phyloP scores from a whole-genome alignment of 2,329 filamentous ascomycete species.

The Samsoniella hepiali region DNA sequence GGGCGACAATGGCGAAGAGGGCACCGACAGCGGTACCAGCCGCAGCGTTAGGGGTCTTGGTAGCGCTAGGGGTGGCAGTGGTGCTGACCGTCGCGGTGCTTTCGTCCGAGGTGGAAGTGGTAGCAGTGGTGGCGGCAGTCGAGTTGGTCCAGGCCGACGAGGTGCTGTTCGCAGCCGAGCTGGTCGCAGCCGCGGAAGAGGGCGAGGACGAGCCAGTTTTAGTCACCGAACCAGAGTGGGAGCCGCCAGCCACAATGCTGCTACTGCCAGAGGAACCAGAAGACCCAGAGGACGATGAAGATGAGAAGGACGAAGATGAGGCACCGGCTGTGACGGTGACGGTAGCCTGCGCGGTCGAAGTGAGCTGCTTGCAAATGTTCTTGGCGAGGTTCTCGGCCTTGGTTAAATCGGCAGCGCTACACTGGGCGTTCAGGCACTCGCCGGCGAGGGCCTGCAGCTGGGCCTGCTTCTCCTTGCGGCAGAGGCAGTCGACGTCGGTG shows the following conservation, averaged over 20 bases:
- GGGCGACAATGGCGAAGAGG: not conserved
- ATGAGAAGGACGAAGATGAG: not conserved
- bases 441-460: slow-evolving; percentile 5
- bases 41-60: slow-evolving; percentile 8
- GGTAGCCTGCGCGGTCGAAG: not conserved
- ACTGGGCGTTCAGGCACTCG: not conserved
- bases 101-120: not conserved
- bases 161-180: not conserved
- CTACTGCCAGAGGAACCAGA: not conserved
- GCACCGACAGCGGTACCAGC: slow-evolving; percentile 12
- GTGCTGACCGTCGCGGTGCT: not conserved
- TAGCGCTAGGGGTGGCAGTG: not conserved
- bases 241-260: not conserved
- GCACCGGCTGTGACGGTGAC: not conserved
- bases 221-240: not conserved
- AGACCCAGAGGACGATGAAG: not conserved
- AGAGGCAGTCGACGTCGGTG: slow-evolving; percentile 6
- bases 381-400: not conserved
- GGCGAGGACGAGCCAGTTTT: not conserved
- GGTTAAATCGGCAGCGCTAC: not conserved
- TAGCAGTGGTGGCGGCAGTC: not conserved
- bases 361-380: not conserved
- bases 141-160: not conserved
- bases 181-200: not conserved
- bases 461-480: slow-evolving; percentile 9